A percentile compares a stretch with the other conserved stretches of the same genome.
phyloP scores from a whole-genome alignment of 2,329 filamentous ascomycete species.

The Neonectria coccinea region DNA sequence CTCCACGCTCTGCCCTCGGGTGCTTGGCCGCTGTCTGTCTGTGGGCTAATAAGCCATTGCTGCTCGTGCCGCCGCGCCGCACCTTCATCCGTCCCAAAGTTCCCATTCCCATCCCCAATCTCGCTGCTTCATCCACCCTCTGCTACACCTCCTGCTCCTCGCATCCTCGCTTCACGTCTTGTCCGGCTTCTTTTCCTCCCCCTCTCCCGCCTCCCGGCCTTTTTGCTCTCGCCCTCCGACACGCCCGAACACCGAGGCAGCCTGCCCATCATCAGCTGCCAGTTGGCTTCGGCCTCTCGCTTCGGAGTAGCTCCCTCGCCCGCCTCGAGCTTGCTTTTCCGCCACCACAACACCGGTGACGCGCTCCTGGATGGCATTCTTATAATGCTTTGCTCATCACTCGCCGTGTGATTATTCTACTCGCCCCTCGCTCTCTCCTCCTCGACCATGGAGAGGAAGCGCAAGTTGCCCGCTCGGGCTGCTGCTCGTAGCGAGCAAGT shows the following conservation, averaged over 20 bases:
- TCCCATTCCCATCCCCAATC: conserved; percentile 16
- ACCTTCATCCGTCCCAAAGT: conserved; percentile 26
- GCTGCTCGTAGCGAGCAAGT: conserved; percentile 70
- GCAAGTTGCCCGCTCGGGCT: conserved; percentile 72
- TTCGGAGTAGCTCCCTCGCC: conserved; percentile 7
- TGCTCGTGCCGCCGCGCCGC: conserved; percentile 28
- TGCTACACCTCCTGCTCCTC: conserved; percentile 1
- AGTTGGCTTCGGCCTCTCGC: conserved; percentile 10
- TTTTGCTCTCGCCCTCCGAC: neutral
- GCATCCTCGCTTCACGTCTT: neutral
- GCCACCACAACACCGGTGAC: conserved; percentile 28
- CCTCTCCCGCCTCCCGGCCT: neutral
- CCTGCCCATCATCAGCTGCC: conserved; percentile 5
- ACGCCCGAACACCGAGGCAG: conserved; percentile 1
- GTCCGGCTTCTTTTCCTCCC: neutral
- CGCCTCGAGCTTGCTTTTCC: conserved; percentile 13
- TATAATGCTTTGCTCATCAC: conserved; percentile 47
- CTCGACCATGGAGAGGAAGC: conserved; percentile 70
- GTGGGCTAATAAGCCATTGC: neutral
- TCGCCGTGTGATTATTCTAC: conserved; percentile 37
- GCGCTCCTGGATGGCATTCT: conserved; percentile 47
- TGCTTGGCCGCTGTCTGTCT: neutral
- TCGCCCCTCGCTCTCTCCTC: conserved; percentile 26
- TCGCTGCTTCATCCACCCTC: conserved; percentile 28
- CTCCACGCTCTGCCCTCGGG: conserved; percentile 7